Conservation (phyloP, 2,329 filamentous ascomycete species). For the Daldinia sp. region DNA sequence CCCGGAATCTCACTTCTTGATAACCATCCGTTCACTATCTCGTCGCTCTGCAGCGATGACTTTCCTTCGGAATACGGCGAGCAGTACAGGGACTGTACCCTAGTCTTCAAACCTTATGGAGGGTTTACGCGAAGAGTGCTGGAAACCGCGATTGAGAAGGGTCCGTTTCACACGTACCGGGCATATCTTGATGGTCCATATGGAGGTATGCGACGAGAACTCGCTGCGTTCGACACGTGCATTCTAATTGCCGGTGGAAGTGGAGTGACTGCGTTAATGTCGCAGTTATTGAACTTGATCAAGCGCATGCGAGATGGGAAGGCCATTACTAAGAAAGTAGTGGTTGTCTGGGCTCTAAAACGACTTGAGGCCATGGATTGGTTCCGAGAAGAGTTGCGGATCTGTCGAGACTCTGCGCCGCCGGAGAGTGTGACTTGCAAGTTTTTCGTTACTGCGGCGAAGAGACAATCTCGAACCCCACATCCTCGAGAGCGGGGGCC, state of each 20-base stretch:
- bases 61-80: conserved; percentile 94
- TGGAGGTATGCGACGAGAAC: conserved; percentile 89
- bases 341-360: conserved; percentile 95
- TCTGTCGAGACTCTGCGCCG: conserved; percentile 89
- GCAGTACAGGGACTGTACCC: conserved; percentile 85
- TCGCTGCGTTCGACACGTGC: conserved; percentile 93
- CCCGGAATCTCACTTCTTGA: conserved; percentile 90
- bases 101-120: conserved; percentile 91
- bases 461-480: conserved; percentile 59
- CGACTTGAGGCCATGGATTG: conserved; percentile 94
- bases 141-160: conserved; percentile 84
- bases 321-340: conserved; percentile 88
- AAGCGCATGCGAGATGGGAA: conserved; percentile 96
- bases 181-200: conserved; percentile 96
- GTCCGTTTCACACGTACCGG: conserved; percentile 90
- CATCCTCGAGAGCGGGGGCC: conserved; percentile 58
- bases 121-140: conserved; percentile 90
- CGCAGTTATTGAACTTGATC: conserved; percentile 91
- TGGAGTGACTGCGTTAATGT: conserved; percentile 93
- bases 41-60: conserved; percentile 91
- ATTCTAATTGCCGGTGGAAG: conserved; percentile 94
- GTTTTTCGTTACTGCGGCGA: conserved; percentile 90
- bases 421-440: conserved; percentile 91
- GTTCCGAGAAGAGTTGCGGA: conserved; percentile 94
- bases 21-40: conserved; percentile 95